Percentiles rank a stretch among this genome's conserved stretches.
Conservation (phyloP, 176 grass and related monocot genomes). For the Themeda triandra region DNA sequence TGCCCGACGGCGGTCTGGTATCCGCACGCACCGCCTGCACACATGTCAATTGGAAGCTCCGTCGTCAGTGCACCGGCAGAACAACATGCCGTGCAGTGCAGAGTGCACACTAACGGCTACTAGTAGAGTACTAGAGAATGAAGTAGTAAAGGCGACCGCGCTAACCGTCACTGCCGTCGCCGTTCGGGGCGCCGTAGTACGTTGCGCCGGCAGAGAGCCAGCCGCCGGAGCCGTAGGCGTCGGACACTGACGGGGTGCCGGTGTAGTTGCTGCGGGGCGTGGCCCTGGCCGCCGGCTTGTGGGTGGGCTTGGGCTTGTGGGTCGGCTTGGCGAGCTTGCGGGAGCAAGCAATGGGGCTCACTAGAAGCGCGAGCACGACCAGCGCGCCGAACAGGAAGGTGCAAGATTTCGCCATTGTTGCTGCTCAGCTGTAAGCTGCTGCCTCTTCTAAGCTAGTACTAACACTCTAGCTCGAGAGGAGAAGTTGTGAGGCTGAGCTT, state of each 20-base stretch:
- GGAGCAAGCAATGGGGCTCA: conserved; percentile 47
- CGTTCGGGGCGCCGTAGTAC: conserved; percentile 75
- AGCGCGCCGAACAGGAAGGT: conserved; percentile 13
- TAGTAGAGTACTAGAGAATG: neutral
- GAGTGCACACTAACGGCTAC: neutral
- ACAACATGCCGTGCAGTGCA: neutral
- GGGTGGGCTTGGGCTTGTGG: neutral
- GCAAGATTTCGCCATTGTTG: conserved; percentile 37
- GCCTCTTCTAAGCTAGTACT: neutral
- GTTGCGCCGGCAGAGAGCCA: conserved; percentile 72
- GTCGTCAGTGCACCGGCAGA: neutral
- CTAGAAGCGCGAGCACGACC: conserved; percentile 29
- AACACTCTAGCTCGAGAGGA: neutral
- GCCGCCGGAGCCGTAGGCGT: conserved; percentile 27
- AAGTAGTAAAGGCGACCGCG: neutral
- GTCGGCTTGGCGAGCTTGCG: conserved; percentile 20
- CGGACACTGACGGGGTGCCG: conserved; percentile 2
- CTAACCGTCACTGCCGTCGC: conserved; percentile 85
- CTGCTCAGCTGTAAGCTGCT: neutral
- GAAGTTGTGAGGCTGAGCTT: neutral
- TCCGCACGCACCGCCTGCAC: conserved; percentile 82
- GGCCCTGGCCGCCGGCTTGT: neutral
- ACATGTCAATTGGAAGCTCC: neutral
- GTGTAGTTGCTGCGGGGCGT: conserved; percentile 21
- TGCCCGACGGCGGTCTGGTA: conserved; percentile 60